Conservation (phyloP, 192 early-diverging fungal genomes). For the Dissophora globulifera region DNA sequence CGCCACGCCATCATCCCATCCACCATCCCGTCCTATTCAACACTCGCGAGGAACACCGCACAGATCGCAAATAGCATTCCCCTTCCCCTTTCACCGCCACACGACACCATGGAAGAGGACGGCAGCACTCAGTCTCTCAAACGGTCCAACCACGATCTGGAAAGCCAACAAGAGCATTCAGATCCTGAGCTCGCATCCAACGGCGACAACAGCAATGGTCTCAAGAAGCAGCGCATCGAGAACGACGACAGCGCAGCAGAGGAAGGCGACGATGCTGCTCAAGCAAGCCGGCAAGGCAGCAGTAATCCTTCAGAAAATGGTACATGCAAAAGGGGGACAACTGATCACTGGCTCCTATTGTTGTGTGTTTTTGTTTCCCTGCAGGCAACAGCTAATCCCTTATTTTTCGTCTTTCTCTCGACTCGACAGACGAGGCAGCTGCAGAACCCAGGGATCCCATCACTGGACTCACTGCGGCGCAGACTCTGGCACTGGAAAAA, state of each 20-base stretch:
- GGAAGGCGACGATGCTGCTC: not conserved
- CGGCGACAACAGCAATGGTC: not conserved
- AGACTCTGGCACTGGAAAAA: constrained; percentile 20
- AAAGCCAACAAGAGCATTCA: not conserved
- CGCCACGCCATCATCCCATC: no score
- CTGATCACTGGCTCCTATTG: not conserved
- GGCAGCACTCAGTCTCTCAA: constrained; percentile 19
- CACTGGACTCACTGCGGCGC: constrained; percentile 22
- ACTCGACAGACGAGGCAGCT: not conserved
- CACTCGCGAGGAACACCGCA: no score
- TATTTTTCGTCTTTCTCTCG: no score
- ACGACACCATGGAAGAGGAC: constrained; percentile 13
- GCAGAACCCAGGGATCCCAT: constrained; percentile 22
- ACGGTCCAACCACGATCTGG: constrained; percentile 4
- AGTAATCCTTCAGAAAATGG: not conserved
- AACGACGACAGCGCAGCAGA: not conserved
- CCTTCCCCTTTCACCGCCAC: not conserved
- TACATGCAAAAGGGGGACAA: no score
- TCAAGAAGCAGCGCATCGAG: constrained; percentile 34
- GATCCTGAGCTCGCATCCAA: not conserved
- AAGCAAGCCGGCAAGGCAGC: not conserved
- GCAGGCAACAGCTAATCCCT: no score
- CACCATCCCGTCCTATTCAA: no score
- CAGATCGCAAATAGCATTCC: no score
- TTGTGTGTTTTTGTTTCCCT: no score